Evolutionary conservation across 768 basidiomycete genomes (phyloP), one percentile per base, ranked within the genome.

Genomic region (Lactarius indigo): DNA sequence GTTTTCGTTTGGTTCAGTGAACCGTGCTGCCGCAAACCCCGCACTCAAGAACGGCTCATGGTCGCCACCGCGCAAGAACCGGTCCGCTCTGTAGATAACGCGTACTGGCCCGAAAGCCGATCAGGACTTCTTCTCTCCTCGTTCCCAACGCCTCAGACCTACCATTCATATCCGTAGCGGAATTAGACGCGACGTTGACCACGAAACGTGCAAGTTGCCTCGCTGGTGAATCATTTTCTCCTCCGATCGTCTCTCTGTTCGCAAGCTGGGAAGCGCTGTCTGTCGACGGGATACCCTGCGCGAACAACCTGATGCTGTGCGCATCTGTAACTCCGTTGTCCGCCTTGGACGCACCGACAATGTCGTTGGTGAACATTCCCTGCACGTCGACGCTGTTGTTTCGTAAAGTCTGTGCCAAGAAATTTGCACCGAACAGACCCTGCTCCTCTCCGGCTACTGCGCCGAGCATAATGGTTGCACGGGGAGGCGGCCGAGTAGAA

Each of bases 321-420:
- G 82, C 80, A 64, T 84, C 82, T 28, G 70, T 73, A 20, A 78
- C 76, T 3, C 81, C 80, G 50, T 83, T 80, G 68, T 84, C 83
- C 10, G 74, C 83, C 57, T 79, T 82, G 13, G 83, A 78, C 58
- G 81, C 81, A 1, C 84, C 84, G 8, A 85, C 83, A 67, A 85
- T 85, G 69, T 85, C 84, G 69, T 85, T 85, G 69, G 84, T 79
- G 61, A 84, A 74, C 84, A 84, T 84, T 23, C 83, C 84, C 71
- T 86, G 83, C 5, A 85, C 81, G 69, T 85, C 81, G 4, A 78
- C 78, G 13, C 82, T 78, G 5, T 78, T 76, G 8, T 75, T 76
- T 35, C 77, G 76, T 61, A 84, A 74, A 23, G 76, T 72, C 60
- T 77, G 75, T 12, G 84, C 85, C 73, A 84, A 76, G 72, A 82